These are phyloP conservation scores for Arthrobotrys sinensis DNA, from an alignment of 2,329 filamentous ascomycete species.

Conservation along the genomic window DNA sequence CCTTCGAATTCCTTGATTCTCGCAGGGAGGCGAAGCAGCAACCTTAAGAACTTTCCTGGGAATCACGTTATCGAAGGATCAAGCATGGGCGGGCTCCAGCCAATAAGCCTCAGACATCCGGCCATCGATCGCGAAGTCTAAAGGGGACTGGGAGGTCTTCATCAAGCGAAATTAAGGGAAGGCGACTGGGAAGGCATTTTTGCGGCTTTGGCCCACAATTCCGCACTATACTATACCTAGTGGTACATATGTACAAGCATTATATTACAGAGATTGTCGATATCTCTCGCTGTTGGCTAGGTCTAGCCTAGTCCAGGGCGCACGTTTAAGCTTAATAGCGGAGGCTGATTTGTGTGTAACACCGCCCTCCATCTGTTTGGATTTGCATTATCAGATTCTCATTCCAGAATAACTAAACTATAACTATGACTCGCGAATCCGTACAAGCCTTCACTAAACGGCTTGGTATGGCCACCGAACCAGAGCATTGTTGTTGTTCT, in stretches of 20 bases:
- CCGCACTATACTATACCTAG: background rate
- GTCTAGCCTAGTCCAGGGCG: background rate
- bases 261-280: too few relatives aligned
- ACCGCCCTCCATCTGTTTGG: background rate
- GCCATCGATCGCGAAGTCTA: constrained; percentile 7
- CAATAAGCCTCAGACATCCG: constrained; percentile 28
- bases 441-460: background rate
- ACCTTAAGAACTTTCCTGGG: constrained; percentile 16
- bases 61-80: constrained; percentile 40
- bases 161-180: constrained; percentile 50
- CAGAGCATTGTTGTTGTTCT: background rate
- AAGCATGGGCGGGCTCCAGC: background rate
- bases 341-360: constrained; percentile 23
- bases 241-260: background rate
- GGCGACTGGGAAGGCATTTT: constrained; percentile 41
- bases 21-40: constrained; percentile 28
- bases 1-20: background rate
- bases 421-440: background rate
- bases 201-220: constrained; percentile 44
- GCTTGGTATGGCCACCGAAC: background rate
- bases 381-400: background rate
- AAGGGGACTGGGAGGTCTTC: constrained; percentile 31
- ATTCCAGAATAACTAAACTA: too few relatives aligned
- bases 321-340: constrained; percentile 18
- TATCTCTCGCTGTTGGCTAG: background rate